Base-by-base conservation (phyloP, 1,284 basidiomycete species). In the Microbotryum violaceum region DNA sequence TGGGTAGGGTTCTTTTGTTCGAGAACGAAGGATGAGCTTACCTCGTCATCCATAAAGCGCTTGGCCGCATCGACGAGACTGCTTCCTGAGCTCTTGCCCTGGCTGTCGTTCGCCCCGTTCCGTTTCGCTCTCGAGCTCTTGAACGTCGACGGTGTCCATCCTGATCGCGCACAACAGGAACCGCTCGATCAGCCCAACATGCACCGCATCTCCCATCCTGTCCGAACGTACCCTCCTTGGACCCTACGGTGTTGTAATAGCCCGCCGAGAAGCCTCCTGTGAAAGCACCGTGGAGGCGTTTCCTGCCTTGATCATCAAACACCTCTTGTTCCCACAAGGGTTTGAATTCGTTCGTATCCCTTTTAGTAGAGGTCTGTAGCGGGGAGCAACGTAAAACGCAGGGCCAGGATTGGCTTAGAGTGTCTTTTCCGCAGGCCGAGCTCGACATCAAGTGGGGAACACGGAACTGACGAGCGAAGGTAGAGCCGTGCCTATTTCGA, bases 1-100 rank as follows among this genome's bases (percentile, higher is more conserved):
- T 31, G 31, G 9, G 31, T 9, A 9, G 5, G 29, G 29, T 31
- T 31, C 9, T 29, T 29, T 29, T 29, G 29, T 29, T 3, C 4
- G 29, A 6, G n/a, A 23, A 56, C 3, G n/a, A 27, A 2, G 27
- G 27, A 27, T 27, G 27, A 2, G 16, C 53, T 27, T 12, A 62
- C 94, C 77, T 98, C 96, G 50, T 97, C 94, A 76, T 98, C 94
- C 94, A 98, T 98, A 75, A 91, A 97, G 3, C 56, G 37, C 21
- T 46, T 58, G 2, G 67, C 67, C 3, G 63, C 69, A 74, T 97
- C 94, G 74, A 97, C 90, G 0, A 88, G 85, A 14, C 82, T 64
- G 33, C 42, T 61, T 81, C 65, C 27, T 6, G 27, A 76, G 74
- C 37, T 42, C 37, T 12, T 42, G 14, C 10, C 4, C 37, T 42